Conservation (phyloP, 805 yeast species). For the Nakazawaea anatomiae region DNA sequence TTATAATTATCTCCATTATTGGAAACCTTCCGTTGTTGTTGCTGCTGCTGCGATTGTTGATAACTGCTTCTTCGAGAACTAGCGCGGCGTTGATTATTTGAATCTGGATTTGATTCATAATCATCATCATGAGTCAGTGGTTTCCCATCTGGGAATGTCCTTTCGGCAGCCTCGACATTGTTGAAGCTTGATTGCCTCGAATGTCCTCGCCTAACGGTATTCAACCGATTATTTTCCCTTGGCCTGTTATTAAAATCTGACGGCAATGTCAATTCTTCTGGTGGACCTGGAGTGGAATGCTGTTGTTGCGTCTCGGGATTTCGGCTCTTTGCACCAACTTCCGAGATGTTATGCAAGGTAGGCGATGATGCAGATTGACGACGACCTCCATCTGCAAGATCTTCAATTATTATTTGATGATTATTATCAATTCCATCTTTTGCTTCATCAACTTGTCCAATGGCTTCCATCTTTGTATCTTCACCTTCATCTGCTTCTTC, state of each 20-base stretch:
- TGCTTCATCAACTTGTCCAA: background rate
- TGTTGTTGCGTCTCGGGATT: background rate
- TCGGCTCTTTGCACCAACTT: background rate
- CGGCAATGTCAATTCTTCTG: conserved; percentile 3
- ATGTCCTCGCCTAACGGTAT: background rate
- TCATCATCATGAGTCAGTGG: too few relatives aligned
- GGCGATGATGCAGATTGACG: background rate
- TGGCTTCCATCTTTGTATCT: too few relatives aligned
- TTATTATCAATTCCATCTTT: background rate
- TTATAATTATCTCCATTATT: background rate
- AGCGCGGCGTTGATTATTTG: background rate
- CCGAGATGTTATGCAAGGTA: too few relatives aligned
- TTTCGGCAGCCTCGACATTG: background rate
- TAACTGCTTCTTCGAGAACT: conserved; percentile 3
- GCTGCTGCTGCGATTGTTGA: background rate
- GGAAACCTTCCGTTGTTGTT: background rate
- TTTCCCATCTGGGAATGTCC: too few relatives aligned
- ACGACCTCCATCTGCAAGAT: background rate
- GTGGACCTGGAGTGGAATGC: conserved; percentile 4
- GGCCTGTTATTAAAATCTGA: background rate
- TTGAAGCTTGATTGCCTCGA: conserved; percentile 1
- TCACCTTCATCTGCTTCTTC: background rate
- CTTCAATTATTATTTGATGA: background rate
- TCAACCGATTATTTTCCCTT: background rate
- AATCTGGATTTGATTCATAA: too few relatives aligned